Conservation (phyloP, 371 early-diverging fungal species). For the Lichtheimia ornata region DNA sequence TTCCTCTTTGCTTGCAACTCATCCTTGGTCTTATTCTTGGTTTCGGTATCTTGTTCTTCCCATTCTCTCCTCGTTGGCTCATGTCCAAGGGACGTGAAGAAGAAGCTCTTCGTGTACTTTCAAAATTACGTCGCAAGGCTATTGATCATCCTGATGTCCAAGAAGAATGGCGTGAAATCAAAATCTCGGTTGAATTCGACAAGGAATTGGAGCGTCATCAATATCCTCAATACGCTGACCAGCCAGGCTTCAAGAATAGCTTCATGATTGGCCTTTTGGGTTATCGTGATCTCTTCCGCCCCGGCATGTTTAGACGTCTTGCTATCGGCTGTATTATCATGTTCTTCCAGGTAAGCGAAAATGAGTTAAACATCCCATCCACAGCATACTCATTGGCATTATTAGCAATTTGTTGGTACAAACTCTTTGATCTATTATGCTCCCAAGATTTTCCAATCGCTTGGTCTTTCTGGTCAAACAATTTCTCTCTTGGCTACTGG, state of each 20-base stretch:
- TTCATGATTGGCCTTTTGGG: constrained; percentile 54
- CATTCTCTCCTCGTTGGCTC: constrained; percentile 91
- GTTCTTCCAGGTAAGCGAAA: constrained; percentile 40
- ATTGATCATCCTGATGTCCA: constrained; percentile 54
- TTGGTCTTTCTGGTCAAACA: constrained; percentile 57
- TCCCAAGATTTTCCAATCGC: constrained; percentile 66
- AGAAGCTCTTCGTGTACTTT: constrained; percentile 71
- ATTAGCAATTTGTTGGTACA: constrained; percentile 72
- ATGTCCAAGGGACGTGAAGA: constrained; percentile 61
- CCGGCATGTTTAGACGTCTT: constrained; percentile 62
- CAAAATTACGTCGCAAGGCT: constrained; percentile 69
- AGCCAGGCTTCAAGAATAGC: constrained; percentile 16
- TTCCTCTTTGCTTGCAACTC: constrained; percentile 81
- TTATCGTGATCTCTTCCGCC: constrained; percentile 73
- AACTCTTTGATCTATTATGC: constrained; percentile 76
- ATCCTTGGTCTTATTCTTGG: constrained; percentile 72
- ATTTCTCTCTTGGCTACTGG: constrained; percentile 67
- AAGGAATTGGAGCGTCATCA: constrained; percentile 47
- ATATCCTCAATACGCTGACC: constrained; percentile 32
- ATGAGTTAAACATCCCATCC: too few relatives aligned
- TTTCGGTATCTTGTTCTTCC: constrained; percentile 72
- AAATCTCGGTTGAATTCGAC: constrained; percentile 71
- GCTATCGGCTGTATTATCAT: constrained; percentile 69
- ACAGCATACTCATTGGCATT: too few relatives aligned
- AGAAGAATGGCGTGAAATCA: constrained; percentile 77